These are phyloP conservation scores for Cyclocybe aegerita DNA, from an alignment of 768 basidiomycete genomes.

Conservation along the genomic window DNA sequence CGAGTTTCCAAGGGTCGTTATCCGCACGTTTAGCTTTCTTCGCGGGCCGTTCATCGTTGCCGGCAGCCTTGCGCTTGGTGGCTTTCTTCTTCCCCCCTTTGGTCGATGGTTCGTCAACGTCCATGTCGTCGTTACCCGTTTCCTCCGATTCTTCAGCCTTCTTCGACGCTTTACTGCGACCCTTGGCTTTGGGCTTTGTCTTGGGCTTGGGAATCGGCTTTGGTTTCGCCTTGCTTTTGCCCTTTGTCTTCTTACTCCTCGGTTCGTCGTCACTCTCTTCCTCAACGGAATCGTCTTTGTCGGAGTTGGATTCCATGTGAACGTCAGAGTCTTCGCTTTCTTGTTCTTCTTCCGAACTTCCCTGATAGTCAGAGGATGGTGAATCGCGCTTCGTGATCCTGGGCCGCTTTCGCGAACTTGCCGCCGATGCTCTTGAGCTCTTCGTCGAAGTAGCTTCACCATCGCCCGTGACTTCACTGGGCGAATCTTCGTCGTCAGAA, in stretches of 20 bases:
- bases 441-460: conserved; percentile 12
- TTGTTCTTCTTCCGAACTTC: conserved; percentile 31
- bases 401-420: conserved; percentile 12
- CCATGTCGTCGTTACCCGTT: conserved; percentile 43
- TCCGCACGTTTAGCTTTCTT: conserved; percentile 67
- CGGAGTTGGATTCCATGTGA: conserved; percentile 31
- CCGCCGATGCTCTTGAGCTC: conserved; percentile 19
- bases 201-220: conserved; percentile 24
- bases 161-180: conserved; percentile 6
- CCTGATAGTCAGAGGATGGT: conserved; percentile 43
- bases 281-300: conserved; percentile 25
- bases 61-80: conserved; percentile 37
- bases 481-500: conserved; percentile 49
- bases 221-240: conserved; percentile 29
- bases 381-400: conserved; percentile 19
- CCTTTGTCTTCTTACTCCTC: conserved; percentile 23
- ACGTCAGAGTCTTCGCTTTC: conserved; percentile 33
- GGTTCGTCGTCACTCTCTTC: conserved; percentile 18
- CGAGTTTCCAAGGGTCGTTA: conserved; percentile 79
- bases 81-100: conserved; percentile 32
- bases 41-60: conserved; percentile 37
- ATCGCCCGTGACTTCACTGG: conserved; percentile 28
- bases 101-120: conserved; percentile 47
- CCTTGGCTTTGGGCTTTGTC: conserved; percentile 14
- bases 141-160: conserved; percentile 20